A percentile compares a stretch with the other conserved stretches of the same genome.
Evolutionary conservation across 225 moss, liverwort and hornwort species (phyloP).

Genomic region (Bryoerythrophyllum caledonicum): DNA sequence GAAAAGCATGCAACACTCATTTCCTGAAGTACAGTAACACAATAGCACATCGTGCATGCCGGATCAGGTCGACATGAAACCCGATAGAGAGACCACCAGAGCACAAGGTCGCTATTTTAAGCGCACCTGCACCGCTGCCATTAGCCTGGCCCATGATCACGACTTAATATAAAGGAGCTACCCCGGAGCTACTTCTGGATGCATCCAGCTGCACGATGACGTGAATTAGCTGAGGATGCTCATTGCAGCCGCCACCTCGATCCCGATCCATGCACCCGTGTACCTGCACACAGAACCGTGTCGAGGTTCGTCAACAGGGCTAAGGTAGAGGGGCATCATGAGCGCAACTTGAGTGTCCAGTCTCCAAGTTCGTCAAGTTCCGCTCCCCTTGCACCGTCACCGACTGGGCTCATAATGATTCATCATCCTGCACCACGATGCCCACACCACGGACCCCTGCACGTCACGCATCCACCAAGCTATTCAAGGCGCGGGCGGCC

Average conservation of each 20-base stretch:
- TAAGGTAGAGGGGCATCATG: neutral
- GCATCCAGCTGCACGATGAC: neutral
- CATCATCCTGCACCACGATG: slow-evolving; percentile 9
- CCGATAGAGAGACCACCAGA: neutral
- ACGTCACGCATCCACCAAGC: slow-evolving; percentile 9
- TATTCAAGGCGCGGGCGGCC: neutral
- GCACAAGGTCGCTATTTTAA: neutral
- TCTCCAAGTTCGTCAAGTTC: neutral
- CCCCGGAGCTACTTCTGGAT: neutral
- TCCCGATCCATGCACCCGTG: too few relatives aligned
- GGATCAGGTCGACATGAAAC: neutral
- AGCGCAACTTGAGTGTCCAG: neutral
- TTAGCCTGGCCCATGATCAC: neutral
- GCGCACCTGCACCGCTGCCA: neutral
- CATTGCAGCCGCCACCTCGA: neutral
- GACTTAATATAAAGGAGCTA: too few relatives aligned
- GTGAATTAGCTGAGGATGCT: neutral
- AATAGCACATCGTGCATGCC: too few relatives aligned
- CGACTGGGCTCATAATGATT: slow-evolving; percentile 13
- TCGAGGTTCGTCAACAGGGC: neutral
- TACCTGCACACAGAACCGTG: neutral
- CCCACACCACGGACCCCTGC: neutral
- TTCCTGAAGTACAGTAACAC: neutral
- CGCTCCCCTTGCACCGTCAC: slow-evolving; percentile 17
- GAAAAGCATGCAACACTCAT: neutral